These are phyloP conservation scores for Gnomoniopsis smithogilvyi DNA, from an alignment of 2,329 filamentous ascomycete genomes.

Conservation along the genomic window DNA sequence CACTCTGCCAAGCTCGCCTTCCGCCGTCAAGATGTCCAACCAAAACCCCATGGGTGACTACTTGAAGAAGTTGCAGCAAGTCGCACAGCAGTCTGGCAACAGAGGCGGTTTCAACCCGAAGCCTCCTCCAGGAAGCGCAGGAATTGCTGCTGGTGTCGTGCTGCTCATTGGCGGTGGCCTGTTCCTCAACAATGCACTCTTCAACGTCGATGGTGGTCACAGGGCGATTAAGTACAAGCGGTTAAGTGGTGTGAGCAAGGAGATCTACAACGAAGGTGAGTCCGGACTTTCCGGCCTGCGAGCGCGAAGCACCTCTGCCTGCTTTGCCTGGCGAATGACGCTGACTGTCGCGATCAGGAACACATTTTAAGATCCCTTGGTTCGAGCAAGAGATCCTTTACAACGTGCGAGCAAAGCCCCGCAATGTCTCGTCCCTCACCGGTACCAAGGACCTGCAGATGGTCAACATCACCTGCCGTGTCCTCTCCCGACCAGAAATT, in stretches of 20 bases:
- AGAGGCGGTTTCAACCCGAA: slow-evolving; percentile 32
- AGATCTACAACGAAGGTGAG: slow-evolving; percentile 92
- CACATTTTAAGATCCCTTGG: slow-evolving; percentile 92
- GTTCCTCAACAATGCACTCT: slow-evolving; percentile 59
- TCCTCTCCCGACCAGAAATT: slow-evolving; percentile 86
- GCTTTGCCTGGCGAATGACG: neutral
- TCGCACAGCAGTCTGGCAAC: slow-evolving; percentile 40
- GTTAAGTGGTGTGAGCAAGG: slow-evolving; percentile 86
- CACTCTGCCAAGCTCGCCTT: neutral
- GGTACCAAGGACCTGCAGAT: slow-evolving; percentile 99
- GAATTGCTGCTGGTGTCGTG: slow-evolving; percentile 37
- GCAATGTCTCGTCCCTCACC: slow-evolving; percentile 93
- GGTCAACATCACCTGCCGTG: slow-evolving; percentile 99
- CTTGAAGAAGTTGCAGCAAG: slow-evolving; percentile 47
- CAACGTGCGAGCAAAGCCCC: slow-evolving; percentile 95
- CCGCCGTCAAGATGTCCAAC: slow-evolving; percentile 29
- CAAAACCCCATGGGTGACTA: slow-evolving; percentile 46
- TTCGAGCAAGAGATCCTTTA: slow-evolving; percentile 96
- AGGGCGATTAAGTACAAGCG: slow-evolving; percentile 98
- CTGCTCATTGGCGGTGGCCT: slow-evolving; percentile 48
- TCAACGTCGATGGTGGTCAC: slow-evolving; percentile 95
- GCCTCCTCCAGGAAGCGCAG: slow-evolving; percentile 38
- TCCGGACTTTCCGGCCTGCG: slow-evolving; percentile 8
- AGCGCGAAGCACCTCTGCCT: neutral
- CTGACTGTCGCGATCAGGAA: slow-evolving; percentile 52